Evolutionary conservation across 1,284 basidiomycete genomes (phyloP).

Genomic region (Inonotus obliquus): DNA sequence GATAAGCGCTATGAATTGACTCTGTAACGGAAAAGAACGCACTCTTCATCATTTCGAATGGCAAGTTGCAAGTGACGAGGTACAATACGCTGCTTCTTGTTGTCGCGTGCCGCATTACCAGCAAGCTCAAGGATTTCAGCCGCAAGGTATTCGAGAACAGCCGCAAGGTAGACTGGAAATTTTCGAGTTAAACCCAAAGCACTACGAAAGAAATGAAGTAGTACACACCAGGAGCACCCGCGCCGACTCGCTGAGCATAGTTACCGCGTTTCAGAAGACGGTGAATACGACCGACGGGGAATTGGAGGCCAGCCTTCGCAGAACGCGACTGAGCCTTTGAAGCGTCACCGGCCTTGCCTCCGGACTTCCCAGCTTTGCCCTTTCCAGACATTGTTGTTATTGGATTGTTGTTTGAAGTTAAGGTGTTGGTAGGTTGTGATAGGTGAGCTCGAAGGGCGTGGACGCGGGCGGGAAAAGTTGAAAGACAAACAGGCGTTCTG

Average conservation of each 20-base stretch:
- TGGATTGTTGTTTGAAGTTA: conserved; percentile 24
- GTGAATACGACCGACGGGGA: conserved; percentile 92
- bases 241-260: conserved; percentile 79
- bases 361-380: conserved; percentile 53
- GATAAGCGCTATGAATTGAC: too few species aligned
- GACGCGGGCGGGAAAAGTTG: not conserved
- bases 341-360: conserved; percentile 49
- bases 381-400: too few species aligned
- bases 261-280: conserved; percentile 87
- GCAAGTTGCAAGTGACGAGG: conserved; percentile 86
- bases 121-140: conserved; percentile 88
- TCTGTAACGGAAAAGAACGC: too few species aligned
- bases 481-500: not conserved
- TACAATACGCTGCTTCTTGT: conserved; percentile 86
- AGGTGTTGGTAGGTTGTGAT: not conserved
- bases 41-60: conserved; percentile 85
- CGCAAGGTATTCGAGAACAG: conserved; percentile 78
- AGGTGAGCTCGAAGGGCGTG: not conserved
- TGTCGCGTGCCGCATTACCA: conserved; percentile 76
- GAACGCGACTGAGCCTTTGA: conserved; percentile 69
- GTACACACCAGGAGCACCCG: conserved; percentile 68
- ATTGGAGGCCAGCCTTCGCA: conserved; percentile 78
- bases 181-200: not conserved
- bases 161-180: conserved; percentile 74
- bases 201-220: not conserved